Conservation (phyloP, 2,329 filamentous ascomycete species). For the Magnaporthales sp. region DNA sequence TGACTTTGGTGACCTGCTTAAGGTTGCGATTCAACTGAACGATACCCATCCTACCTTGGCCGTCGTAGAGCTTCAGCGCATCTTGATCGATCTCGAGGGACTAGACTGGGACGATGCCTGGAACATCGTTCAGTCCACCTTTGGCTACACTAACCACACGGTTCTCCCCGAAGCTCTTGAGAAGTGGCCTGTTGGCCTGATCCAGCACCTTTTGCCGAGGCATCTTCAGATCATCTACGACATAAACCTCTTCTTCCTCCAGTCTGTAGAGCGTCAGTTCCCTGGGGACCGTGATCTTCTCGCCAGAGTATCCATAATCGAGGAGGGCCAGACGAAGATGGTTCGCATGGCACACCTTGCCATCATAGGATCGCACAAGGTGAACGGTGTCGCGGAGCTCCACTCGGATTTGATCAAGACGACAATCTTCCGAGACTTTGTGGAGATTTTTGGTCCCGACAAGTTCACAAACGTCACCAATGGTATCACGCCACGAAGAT, state of each 20-base stretch:
- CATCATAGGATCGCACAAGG: slow-evolving; percentile 96
- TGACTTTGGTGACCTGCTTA: neutral
- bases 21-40: slow-evolving; percentile 90
- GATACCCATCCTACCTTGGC: slow-evolving; percentile 96
- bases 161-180: slow-evolving; percentile 94
- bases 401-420: slow-evolving; percentile 98
- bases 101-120: slow-evolving; percentile 92
- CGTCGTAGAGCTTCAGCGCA: slow-evolving; percentile 91
- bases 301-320: slow-evolving; percentile 85
- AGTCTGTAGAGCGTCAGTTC: slow-evolving; percentile 81
- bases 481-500: slow-evolving; percentile 89
- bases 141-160: slow-evolving; percentile 98
- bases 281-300: slow-evolving; percentile 85
- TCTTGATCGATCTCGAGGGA: slow-evolving; percentile 80
- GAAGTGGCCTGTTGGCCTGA: slow-evolving; percentile 92
- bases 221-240: slow-evolving; percentile 98
- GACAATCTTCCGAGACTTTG: slow-evolving; percentile 99
- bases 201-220: slow-evolving; percentile 87
- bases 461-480: slow-evolving; percentile 99
- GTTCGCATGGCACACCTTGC: slow-evolving; percentile 94
- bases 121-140: slow-evolving; percentile 68
- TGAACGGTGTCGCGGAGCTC: slow-evolving; percentile 95
- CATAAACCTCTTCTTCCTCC: slow-evolving; percentile 91
- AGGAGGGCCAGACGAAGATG: slow-evolving; percentile 96
- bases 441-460: slow-evolving; percentile 87